A percentile compares a stretch with the other conserved stretches of the same genome.
These are phyloP conservation scores for Glarea lozoyensis DNA, from an alignment of 495 filamentous ascomycete species.

Conservation along the genomic window DNA sequence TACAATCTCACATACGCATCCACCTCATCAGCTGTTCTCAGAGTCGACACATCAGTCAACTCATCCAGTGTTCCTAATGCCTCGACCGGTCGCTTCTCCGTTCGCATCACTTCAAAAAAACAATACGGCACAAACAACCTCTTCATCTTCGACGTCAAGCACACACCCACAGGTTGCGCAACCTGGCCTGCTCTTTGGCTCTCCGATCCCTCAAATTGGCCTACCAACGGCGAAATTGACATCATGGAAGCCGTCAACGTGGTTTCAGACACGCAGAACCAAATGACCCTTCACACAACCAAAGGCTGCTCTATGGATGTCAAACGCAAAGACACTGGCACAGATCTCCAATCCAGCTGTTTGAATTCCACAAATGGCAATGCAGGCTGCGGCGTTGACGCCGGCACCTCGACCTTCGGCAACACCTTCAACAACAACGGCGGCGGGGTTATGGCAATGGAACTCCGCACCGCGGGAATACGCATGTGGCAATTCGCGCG, in stretches of 20 bases:
- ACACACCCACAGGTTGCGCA: conserved; percentile 28
- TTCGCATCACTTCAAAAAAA: conserved; percentile 43
- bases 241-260: conserved; percentile 65
- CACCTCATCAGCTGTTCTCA: conserved; percentile 36
- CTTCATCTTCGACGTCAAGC: conserved; percentile 42
- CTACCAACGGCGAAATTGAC: conserved; percentile 62
- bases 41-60: conserved; percentile 35
- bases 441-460: conserved; percentile 57
- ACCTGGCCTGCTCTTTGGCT: conserved; percentile 47
- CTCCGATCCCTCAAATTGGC: conserved; percentile 53
- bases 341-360: conserved; percentile 39
- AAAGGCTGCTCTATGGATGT: conserved; percentile 47
- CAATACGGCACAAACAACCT: conserved; percentile 37
- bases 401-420: conserved; percentile 37
- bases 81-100: conserved; percentile 38
- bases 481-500: conserved; percentile 52
- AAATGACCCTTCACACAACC: conserved; percentile 59
- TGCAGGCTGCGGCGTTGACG: conserved; percentile 20
- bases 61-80: conserved; percentile 26
- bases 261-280: conserved; percentile 40
- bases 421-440: conserved; percentile 44
- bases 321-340: conserved; percentile 36
- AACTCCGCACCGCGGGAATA: conserved; percentile 53
- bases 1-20: conserved; percentile 44
- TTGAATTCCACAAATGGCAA: conserved; percentile 35